A percentile compares a stretch with the other conserved stretches of the same genome.
These are phyloP conservation scores for Nakazawaea holstii DNA, from an alignment of 805 yeast genomes.

Conservation along the genomic window DNA sequence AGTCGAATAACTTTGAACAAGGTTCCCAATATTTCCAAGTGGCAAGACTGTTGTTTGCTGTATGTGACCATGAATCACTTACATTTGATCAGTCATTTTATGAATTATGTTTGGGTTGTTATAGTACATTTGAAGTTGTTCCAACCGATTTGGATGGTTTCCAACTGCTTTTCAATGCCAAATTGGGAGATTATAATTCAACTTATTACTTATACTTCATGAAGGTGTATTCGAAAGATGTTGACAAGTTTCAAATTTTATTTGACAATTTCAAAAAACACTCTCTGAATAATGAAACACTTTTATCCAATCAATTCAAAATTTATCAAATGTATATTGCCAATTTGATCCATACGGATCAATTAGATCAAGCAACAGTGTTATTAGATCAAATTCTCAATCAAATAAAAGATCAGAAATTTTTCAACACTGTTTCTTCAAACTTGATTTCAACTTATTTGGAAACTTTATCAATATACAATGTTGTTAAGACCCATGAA, in stretches of 20 bases:
- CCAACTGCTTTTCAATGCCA: not conserved
- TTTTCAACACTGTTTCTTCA: not conserved
- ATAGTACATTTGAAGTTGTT: not conserved
- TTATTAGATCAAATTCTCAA: conserved; percentile 50
- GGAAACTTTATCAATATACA: conserved; percentile 19
- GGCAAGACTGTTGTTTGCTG: conserved; percentile 39
- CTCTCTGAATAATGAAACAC: not conserved
- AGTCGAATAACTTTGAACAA: conserved; percentile 27
- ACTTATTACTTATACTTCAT: conserved; percentile 1
- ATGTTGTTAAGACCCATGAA: conserved; percentile 20
- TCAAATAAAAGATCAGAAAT: conserved; percentile 29
- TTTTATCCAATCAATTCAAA: conserved; percentile 31
- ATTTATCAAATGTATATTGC: conserved; percentile 48
- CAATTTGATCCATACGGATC: conserved; percentile 44
- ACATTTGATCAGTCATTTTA: not conserved
- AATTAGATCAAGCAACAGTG: conserved; percentile 44
- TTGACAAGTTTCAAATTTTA: conserved; percentile 30
- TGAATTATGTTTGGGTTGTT: conserved; percentile 4
- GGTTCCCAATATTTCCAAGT: conserved; percentile 46
- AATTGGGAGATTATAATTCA: not conserved
- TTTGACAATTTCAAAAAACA: conserved; percentile 27
- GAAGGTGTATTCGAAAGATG: conserved; percentile 17
- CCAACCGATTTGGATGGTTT: not conserved
- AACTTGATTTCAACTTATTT: conserved; percentile 22
- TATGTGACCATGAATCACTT: conserved; percentile 14